Conservation (phyloP, 1,139 yeast genomes). For the Suzukiozyma palmioleophila region DNA sequence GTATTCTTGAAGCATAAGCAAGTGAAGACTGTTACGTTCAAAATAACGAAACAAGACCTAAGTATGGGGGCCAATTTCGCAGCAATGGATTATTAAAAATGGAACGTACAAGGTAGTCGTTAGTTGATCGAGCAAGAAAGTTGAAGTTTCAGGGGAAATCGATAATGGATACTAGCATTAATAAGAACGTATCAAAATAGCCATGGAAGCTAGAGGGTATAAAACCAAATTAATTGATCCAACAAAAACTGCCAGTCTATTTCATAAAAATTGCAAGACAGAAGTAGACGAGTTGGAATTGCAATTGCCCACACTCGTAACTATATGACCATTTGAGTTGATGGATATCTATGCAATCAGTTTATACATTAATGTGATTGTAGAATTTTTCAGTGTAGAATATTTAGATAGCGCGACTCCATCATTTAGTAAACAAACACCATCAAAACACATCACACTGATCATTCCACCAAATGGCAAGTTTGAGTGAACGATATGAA, state of each 20-base stretch:
- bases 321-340: too few relatives aligned
- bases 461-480: background rate
- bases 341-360: too few relatives aligned
- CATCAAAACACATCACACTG: background rate
- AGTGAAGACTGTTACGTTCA: conserved; percentile 36
- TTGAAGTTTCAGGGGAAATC: conserved; percentile 46
- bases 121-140: conserved; percentile 49
- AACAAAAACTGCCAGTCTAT: too few relatives aligned
- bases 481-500: background rate
- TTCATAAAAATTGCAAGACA: too few relatives aligned
- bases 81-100: conserved; percentile 58
- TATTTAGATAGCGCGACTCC: background rate
- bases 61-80: conserved; percentile 57
- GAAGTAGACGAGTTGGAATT: too few relatives aligned
- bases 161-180: conserved; percentile 32
- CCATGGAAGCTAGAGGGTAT: background rate
- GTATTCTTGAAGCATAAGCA: conserved; percentile 45
- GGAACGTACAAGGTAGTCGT: conserved; percentile 54
- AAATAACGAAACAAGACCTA: conserved; percentile 51
- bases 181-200: too few relatives aligned
- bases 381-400: background rate
- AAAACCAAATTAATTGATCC: background rate
- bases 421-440: background rate
- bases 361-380: background rate
- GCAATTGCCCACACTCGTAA: too few relatives aligned